phyloP scores from a whole-genome alignment of 2,329 filamentous ascomycete genomes.

The Zarea fungicola region DNA sequence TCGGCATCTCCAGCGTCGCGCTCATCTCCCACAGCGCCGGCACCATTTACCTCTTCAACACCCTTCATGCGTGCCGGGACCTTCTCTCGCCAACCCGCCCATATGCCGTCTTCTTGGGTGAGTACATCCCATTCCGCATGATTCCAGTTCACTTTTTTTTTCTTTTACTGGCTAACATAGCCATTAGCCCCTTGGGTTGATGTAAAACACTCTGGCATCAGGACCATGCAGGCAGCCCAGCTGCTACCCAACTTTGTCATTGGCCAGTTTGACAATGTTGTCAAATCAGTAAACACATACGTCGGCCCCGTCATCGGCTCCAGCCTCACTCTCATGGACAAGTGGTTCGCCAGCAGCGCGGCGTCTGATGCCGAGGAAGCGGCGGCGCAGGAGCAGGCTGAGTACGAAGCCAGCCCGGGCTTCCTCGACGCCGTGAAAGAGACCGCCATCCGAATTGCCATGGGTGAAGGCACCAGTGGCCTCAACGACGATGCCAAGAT shows the following conservation, averaged over 20 bases:
- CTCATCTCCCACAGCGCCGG: too few relatives aligned
- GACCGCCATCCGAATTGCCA: not conserved
- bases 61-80: too few relatives aligned
- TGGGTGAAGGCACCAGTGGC: not conserved
- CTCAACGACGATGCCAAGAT: not conserved
- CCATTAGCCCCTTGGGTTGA: slow-evolving; percentile 14
- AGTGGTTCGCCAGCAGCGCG: not conserved
- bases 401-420: not conserved
- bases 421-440: not conserved
- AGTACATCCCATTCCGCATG: too few relatives aligned
- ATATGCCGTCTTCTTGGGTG: too few relatives aligned
- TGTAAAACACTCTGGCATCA: slow-evolving; percentile 7
- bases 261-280: not conserved
- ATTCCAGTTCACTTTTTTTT: too few relatives aligned
- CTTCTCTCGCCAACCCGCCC: too few relatives aligned
- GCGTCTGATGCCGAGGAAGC: not conserved
- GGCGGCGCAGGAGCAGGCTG: not conserved
- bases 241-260: not conserved
- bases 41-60: too few relatives aligned
- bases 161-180: not conserved
- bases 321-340: not conserved
- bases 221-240: not conserved
- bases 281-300: not conserved
- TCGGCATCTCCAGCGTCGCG: too few relatives aligned
- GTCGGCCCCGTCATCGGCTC: not conserved